Evolutionary conservation across 257 asterid species (phyloP), one percentile per base, ranked within the genome.

Genomic region (Cruciata laevipes): DNA sequence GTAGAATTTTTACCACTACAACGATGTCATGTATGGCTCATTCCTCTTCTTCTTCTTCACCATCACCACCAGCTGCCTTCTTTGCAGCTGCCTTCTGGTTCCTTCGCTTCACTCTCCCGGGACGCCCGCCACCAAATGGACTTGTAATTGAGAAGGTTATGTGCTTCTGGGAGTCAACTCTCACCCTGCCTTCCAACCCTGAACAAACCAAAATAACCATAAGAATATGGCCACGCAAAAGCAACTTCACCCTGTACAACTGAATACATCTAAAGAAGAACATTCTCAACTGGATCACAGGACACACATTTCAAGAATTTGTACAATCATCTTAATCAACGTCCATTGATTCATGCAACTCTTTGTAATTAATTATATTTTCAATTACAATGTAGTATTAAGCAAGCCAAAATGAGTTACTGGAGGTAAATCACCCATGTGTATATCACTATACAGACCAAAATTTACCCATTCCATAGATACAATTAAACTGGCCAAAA

Each of bases 171-270:
- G 81, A 81, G 67, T 78, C 83, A 0, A 81, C 83, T 61, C 79
- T 73, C 72, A 81, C 85, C 77, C 78, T 57, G 77, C 83, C 73
- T 59, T 81, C 86, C 49, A 35, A 75, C 83, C 85, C 82, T 80
- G 73, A 61, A 31, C n/a, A 56, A 42, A 24, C 17, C 23, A 64
- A 21, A 7, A 44, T 49, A 31, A 4, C 11, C 24, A 16, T 8
- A 8, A 11, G 37, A 3, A 2, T 17, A 18, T 1, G 3, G 21
- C 17, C 1, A 0, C 11, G 35, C 33, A 61, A 17, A 35, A 35
- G 8, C 38, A 35, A 35, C 38, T 35, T 35, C 38, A 35, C 38
- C 38, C 6, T 5, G 12, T 40, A 8, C 44, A 38, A 38, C 7
- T n/a, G n/a, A 38, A 38, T 38, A 38, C 47, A 24, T 10, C 33